phyloP scores from a whole-genome alignment of 2,329 filamentous ascomycete genomes.

The Ramularia collo-cygni region DNA sequence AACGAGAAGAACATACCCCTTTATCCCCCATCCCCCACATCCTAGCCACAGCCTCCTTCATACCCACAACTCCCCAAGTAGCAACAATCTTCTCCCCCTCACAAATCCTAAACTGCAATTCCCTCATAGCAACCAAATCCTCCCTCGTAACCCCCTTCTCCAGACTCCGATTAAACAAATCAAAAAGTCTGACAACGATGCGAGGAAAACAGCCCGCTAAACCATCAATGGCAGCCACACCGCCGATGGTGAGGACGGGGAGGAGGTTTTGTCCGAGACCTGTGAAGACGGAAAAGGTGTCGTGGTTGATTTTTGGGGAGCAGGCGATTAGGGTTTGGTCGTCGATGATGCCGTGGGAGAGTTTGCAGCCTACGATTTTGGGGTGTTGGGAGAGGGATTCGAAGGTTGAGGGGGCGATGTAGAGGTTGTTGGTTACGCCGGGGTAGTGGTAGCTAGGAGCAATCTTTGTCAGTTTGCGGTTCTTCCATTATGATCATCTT shows the following conservation, averaged over 20 bases:
- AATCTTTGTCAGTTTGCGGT: conserved; percentile 4
- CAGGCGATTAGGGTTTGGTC: conserved; percentile 55
- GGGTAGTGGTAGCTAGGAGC: conserved; percentile 56
- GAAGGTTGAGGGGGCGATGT: conserved; percentile 52
- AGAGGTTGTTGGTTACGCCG: conserved; percentile 59
- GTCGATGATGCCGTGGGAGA: conserved; percentile 62
- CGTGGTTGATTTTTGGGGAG: conserved; percentile 53
- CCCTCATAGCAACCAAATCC: conserved; percentile 43
- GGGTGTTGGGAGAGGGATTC: conserved; percentile 53
- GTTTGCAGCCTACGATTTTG: conserved; percentile 64
- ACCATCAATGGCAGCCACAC: conserved; percentile 60
- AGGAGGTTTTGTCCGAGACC: conserved; percentile 61
- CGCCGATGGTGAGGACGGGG: conserved; percentile 55
- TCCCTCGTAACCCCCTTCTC: conserved; percentile 37
- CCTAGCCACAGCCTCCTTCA: conserved; percentile 57
- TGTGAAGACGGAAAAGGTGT: conserved; percentile 55
- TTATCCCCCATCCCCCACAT: conserved; percentile 53
- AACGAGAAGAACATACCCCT: conserved; percentile 23
- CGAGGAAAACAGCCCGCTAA: conserved; percentile 60
- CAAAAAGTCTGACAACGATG: conserved; percentile 52
- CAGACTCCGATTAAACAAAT: conserved; percentile 37
- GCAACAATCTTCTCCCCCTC: conserved; percentile 56
- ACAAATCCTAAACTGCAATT: conserved; percentile 56
- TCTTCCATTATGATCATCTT: not conserved
- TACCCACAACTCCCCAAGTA: conserved; percentile 54